Evolutionary conservation across 139 green algal genomes (phyloP), one percentile per base, ranked within the genome.

Genomic region (Chlorella vulgaris): DNA sequence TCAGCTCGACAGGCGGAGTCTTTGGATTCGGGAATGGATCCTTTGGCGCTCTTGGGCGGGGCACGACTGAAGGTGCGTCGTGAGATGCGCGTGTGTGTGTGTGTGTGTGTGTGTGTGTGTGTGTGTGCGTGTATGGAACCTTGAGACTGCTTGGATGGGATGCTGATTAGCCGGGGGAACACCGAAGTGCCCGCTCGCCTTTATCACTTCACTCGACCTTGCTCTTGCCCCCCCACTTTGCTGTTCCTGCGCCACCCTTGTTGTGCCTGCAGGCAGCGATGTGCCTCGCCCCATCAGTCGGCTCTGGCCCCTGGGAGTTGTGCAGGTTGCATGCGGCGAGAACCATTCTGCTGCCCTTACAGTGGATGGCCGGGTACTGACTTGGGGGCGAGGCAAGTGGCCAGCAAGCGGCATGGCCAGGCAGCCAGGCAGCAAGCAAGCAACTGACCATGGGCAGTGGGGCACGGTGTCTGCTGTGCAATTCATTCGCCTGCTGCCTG

Each of bases 321-420:
- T 89, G 18, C 86, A 91, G 40, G 62, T 93, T 7, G 80, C 89
- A 19, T 87, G 81, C 35, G 94, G 94, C 0, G 90, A 96, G 33
- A 85, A 86, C 53, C 94, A 98, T 86, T 94, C 78, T 58, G 86
- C 80, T 1, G 93, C 91, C 0, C 83, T 98, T 38, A 80, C 77
- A 0, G 69, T 84, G 0, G 65, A 90, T 50, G 94, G 94, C 10
- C 60, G 75, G 15, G 69, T 97, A 47, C 94, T 88, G 62, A 94
- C 85, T 2, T 98, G 93, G 92, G 93, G 94, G 1, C 78, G 91
- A n/a, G 55, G 67, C 55, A 38, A 58, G 39, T 24, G 36, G 19
- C 6, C 55, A 65, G 55, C 55, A 15, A 31, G 55, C 22, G 15
- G 55, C 15, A 65, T 58, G 15, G 47, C 47, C 10, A 58, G 47